Evolutionary conservation across 768 basidiomycete species (phyloP).

Genomic region (Agrocybe praecox): DNA sequence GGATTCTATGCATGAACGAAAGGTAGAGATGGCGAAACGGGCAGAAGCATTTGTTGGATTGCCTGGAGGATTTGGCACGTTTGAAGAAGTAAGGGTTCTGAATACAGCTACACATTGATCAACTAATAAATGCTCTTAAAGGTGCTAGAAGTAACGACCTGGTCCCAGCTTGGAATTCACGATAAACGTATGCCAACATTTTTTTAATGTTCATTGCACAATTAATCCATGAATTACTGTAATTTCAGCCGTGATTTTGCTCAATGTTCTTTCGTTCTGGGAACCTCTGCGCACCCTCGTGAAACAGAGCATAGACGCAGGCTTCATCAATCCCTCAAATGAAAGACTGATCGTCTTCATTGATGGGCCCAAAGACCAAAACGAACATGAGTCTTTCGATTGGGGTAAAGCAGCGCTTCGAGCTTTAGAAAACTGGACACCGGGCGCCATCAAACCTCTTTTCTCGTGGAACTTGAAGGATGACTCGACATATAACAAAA

Average conservation of each 20-base stretch:
- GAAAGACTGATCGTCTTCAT: slow-evolving; percentile 71
- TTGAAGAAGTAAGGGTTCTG: slow-evolving; percentile 72
- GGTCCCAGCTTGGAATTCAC: slow-evolving; percentile 92
- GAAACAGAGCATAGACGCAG: slow-evolving; percentile 61
- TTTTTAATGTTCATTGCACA: neutral
- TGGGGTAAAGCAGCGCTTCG: slow-evolving; percentile 77
- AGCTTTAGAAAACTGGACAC: slow-evolving; percentile 65
- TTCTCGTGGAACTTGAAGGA: slow-evolving; percentile 58
- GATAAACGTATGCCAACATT: slow-evolving; percentile 62
- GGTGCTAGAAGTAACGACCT: slow-evolving; percentile 92
- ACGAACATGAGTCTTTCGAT: slow-evolving; percentile 62
- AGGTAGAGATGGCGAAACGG: slow-evolving; percentile 86
- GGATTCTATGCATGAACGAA: slow-evolving; percentile 86
- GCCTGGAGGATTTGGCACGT: slow-evolving; percentile 94
- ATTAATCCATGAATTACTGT: neutral
- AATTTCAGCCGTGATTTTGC: slow-evolving; percentile 69
- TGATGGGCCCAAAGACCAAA: slow-evolving; percentile 61
- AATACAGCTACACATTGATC: too few species aligned
- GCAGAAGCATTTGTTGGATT: slow-evolving; percentile 83
- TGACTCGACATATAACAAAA: slow-evolving; percentile 3
- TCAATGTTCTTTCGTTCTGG: slow-evolving; percentile 88
- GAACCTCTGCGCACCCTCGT: slow-evolving; percentile 81
- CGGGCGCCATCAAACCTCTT: slow-evolving; percentile 26
- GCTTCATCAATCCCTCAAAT: slow-evolving; percentile 73
- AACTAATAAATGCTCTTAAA: too few species aligned